A percentile compares a stretch with the other conserved stretches of the same genome.
Evolutionary conservation across 176 grass and related monocot species (phyloP).

Genomic region (Cenchrus americanus): DNA sequence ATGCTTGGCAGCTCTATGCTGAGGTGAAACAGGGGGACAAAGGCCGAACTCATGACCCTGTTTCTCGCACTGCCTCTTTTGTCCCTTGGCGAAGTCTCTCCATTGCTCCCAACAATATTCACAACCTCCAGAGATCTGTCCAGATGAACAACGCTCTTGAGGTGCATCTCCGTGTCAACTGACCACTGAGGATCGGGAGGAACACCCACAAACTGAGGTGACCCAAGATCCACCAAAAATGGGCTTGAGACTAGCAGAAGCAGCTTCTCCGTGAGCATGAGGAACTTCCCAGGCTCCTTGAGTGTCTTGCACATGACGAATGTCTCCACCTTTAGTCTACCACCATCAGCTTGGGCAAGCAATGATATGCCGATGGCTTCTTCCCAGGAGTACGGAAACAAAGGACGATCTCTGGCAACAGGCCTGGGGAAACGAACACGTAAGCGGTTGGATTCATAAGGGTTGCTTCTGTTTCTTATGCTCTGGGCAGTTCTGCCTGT

Average conservation of each 20-base stretch:
- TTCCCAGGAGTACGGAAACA: slow-evolving; percentile 90
- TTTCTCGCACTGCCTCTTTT: slow-evolving; percentile 55
- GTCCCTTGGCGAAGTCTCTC: slow-evolving; percentile 67
- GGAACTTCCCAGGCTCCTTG: slow-evolving; percentile 62
- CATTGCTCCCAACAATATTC: slow-evolving; percentile 90
- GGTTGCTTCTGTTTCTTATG: slow-evolving; percentile 87
- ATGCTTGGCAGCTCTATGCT: slow-evolving; percentile 66
- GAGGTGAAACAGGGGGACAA: slow-evolving; percentile 77
- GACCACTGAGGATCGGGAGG: slow-evolving; percentile 78
- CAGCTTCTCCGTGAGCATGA: slow-evolving; percentile 70
- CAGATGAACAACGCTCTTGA: slow-evolving; percentile 84
- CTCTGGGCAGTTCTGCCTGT: slow-evolving; percentile 97
- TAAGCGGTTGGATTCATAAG: slow-evolving; percentile 68
- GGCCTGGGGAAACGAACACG: slow-evolving; percentile 71
- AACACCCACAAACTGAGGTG: slow-evolving; percentile 68
- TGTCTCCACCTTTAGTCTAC: slow-evolving; percentile 74
- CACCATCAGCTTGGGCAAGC: slow-evolving; percentile 72
- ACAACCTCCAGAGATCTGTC: slow-evolving; percentile 76
- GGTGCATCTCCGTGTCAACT: slow-evolving; percentile 76
- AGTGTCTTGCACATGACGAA: slow-evolving; percentile 90
- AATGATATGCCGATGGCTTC: slow-evolving; percentile 77
- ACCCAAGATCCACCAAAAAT: slow-evolving; percentile 62
- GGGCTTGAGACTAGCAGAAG: slow-evolving; percentile 66
- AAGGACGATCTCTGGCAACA: slow-evolving; percentile 54
- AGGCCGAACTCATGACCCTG: slow-evolving; percentile 59